Evolutionary conservation across 768 basidiomycete species (phyloP).

Genomic region (Leccinum uliginosum): DNA sequence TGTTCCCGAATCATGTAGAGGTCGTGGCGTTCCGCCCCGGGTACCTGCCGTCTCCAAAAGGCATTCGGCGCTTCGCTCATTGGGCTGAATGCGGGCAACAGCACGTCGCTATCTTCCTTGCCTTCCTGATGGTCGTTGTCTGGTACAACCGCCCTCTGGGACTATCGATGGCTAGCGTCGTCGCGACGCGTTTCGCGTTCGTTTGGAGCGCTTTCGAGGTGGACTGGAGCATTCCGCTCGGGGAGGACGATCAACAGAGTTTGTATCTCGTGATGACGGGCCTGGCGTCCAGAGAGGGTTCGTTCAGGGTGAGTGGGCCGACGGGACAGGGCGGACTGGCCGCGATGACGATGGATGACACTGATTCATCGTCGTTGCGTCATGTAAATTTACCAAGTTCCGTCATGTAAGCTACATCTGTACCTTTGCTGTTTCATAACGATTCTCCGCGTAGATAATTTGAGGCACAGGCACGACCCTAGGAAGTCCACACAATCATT

Average conservation of each 20-base stretch:
- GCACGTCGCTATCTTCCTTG: slow-evolving; percentile 34
- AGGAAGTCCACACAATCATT: too few species aligned
- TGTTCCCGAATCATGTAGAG: slow-evolving; percentile 27
- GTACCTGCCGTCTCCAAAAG: slow-evolving; percentile 26
- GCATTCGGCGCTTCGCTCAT: slow-evolving; percentile 35
- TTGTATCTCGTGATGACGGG: slow-evolving; percentile 29
- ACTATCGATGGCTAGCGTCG: slow-evolving; percentile 15
- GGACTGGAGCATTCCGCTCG: slow-evolving; percentile 25
- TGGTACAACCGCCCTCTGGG: slow-evolving; percentile 21
- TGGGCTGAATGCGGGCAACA: slow-evolving; percentile 34
- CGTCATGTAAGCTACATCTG: background rate
- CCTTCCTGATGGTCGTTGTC: slow-evolving; percentile 10
- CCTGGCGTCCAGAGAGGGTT: slow-evolving; percentile 4
- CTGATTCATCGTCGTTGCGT: background rate
- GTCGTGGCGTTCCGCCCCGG: slow-evolving; percentile 27
- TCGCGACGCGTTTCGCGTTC: slow-evolving; percentile 20
- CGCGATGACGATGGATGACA: background rate
- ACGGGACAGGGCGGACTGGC: background rate
- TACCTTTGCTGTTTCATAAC: too few species aligned
- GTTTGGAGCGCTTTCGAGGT: slow-evolving; percentile 27
- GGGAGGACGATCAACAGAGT: slow-evolving; percentile 33
- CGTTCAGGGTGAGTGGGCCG: background rate
- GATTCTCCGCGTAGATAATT: too few species aligned
- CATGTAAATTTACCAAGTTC: background rate
- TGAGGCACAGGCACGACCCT: too few species aligned